phyloP scores from a whole-genome alignment of 371 early-diverging fungal species.

The Mucor velutinosus region DNA sequence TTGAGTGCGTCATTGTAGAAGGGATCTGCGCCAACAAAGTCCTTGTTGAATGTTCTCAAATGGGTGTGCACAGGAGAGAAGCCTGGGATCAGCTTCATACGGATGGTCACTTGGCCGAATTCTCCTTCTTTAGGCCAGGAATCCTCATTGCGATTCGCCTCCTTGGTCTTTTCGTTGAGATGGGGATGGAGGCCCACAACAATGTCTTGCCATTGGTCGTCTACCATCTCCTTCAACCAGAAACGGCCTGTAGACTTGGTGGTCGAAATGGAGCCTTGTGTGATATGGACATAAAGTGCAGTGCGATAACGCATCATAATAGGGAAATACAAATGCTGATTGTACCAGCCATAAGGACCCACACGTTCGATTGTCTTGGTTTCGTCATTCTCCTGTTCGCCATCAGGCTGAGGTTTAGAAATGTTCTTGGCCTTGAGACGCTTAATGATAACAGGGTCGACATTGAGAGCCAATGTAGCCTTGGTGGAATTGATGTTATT shows the following conservation, averaged over 20 bases:
- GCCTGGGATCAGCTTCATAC: conserved; percentile 39
- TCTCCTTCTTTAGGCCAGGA: conserved; percentile 30
- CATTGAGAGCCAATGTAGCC: conserved; percentile 32
- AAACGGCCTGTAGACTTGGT: conserved; percentile 38
- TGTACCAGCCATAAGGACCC: conserved; percentile 25
- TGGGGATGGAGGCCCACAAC: conserved; percentile 25
- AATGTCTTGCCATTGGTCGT: conserved; percentile 39
- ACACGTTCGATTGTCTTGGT: neutral
- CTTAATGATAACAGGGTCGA: conserved; percentile 36
- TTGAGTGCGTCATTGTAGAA: conserved; percentile 34
- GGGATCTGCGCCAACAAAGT: conserved; percentile 44
- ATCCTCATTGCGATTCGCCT: conserved; percentile 42
- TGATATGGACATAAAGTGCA: conserved; percentile 41
- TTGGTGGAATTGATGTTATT: conserved; percentile 18
- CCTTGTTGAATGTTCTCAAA: conserved; percentile 28
- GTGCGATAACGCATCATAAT: conserved; percentile 45
- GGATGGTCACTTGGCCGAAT: conserved; percentile 26
- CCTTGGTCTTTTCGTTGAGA: conserved; percentile 29
- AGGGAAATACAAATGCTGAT: conserved; percentile 37
- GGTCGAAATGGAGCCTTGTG: conserved; percentile 23
- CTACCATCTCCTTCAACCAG: conserved; percentile 37
- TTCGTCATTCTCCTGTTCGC: neutral
- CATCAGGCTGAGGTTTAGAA: neutral
- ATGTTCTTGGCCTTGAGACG: conserved; percentile 30
- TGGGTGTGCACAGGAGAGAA: conserved; percentile 47